A percentile compares a stretch with the other conserved stretches of the same genome.
phyloP scores from a whole-genome alignment of 1,284 basidiomycete species.

The Apiotrichum akiyoshidainum region DNA sequence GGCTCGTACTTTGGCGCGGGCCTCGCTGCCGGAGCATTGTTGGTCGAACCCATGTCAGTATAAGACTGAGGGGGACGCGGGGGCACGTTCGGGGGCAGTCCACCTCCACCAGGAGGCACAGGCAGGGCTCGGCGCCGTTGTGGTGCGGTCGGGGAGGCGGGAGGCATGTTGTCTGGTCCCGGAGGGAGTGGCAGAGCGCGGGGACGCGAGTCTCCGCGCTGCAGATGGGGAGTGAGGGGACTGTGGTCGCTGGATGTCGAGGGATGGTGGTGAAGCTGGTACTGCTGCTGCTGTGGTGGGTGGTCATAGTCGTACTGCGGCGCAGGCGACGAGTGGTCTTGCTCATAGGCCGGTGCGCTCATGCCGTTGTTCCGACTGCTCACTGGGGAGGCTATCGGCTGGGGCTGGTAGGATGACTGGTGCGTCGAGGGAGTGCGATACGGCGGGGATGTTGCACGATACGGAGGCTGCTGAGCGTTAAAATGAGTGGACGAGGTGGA shows the following conservation, averaged over 20 bases:
- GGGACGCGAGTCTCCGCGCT: not conserved
- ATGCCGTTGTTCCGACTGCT: no score
- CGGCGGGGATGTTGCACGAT: no score
- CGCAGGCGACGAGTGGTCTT: no score
- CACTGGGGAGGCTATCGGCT: no score
- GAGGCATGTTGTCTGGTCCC: not conserved
- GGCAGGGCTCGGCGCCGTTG: not conserved
- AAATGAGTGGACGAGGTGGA: no score
- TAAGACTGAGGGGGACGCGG: conserved; percentile 1
- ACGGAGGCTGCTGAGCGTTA: no score
- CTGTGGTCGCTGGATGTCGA: not conserved
- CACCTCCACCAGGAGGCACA: not conserved
- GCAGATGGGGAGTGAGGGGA: not conserved
- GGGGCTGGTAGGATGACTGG: no score
- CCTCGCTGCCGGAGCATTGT: not conserved
- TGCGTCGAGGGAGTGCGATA: no score
- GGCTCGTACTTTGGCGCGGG: conserved; percentile 4
- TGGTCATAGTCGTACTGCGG: no score
- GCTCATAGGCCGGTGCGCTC: no score
- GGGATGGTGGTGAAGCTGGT: not conserved
- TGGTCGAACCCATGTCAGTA: not conserved
- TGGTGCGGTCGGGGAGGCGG: not conserved
- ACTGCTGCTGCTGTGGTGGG: not conserved
- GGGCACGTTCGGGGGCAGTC: not conserved
- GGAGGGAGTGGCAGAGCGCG: not conserved